Base-by-base conservation (phyloP, 2,329 filamentous ascomycete species). In the Aspergillus novofumigatus region DNA sequence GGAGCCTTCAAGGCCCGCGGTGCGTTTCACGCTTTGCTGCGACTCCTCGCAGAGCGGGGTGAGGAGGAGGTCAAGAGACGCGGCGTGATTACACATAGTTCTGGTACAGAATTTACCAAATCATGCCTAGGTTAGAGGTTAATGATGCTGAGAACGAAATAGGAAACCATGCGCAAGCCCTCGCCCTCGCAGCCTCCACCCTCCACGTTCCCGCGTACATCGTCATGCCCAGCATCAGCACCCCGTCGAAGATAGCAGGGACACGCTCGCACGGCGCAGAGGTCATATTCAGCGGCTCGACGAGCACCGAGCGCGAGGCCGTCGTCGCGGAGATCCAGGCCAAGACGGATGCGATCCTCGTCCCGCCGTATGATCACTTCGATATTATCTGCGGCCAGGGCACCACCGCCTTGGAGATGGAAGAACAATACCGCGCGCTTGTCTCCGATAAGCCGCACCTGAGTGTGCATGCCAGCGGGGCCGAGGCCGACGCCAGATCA, bases 151-250 rank as follows among this genome's bases (percentile, higher is more conserved):
- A 25, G 14, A n/a, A 9, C n/a, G 23, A 3, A 1, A 35, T 61
- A 93, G 92, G 93, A 58, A 97, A 97, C 76, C 94, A 97, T 71
- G 93, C 93, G 0, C 92, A 96, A 79, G 93, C 94, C 1, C 86
- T 97, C 56, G 86, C 93, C 1, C 87, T 97, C 52, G 93, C 93
- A 0, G 92, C 93, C 2, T 81, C 80, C 20, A 87, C 87, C 41
- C 85, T 88, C 69, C 77, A 80, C 53, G 86, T 97, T 60, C 87
- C 88, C 10, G 91, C 91, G 0, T 85, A 93, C 77, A 92, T 97
- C 69, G 87, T 97, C 58, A 97, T 97, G 93, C 93, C 93, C 0
- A 73, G 77, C n/a, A 94, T 94, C 69, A 88, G 87, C 56, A 88
- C 90, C 0, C 84, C 89, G n/a, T 87, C 86, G 61, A 97, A 97